A percentile compares a stretch with the other conserved stretches of the same genome.
Evolutionary conservation across 768 basidiomycete species (phyloP).

Genomic region (Coprinopsis cinerea): DNA sequence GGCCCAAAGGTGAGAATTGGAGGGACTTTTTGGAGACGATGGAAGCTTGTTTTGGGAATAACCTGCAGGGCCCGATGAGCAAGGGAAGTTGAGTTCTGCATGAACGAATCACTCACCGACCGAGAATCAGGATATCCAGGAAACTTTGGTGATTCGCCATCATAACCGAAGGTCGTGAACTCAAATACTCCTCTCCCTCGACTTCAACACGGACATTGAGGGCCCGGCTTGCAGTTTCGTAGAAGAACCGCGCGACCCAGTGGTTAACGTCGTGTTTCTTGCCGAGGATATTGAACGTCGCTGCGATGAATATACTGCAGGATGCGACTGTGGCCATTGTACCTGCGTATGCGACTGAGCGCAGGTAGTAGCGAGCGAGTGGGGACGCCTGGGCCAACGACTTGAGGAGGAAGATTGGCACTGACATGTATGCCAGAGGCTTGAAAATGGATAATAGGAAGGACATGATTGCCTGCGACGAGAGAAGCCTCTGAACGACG

Average conservation of each 20-base stretch:
- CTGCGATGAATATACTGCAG: conserved; percentile 63
- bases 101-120: conserved; percentile 46
- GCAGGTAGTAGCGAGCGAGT: conserved; percentile 64
- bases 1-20: conserved; percentile 82
- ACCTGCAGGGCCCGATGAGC: conserved; percentile 32
- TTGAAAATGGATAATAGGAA: conserved; percentile 54
- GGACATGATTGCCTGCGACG: conserved; percentile 43
- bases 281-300: conserved; percentile 62
- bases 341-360: conserved; percentile 65
- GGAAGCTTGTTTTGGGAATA: conserved; percentile 75
- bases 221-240: conserved; percentile 53
- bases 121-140: conserved; percentile 80
- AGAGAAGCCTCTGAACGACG: conserved; percentile 11
- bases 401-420: conserved; percentile 63
- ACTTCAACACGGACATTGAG: conserved; percentile 68
- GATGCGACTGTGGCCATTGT: conserved; percentile 66
- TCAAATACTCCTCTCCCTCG: conserved; percentile 82
- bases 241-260: conserved; percentile 80
- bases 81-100: not conserved
- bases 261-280: conserved; percentile 75
- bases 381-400: conserved; percentile 52
- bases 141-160: conserved; percentile 93
- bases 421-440: conserved; percentile 71
- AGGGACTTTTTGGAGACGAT: conserved; percentile 95
- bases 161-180: conserved; percentile 64